A percentile compares a stretch with the other conserved stretches of the same genome.
Conservation (phyloP, 805 yeast genomes). For the Wickerhamomyces subpelliculosus region DNA sequence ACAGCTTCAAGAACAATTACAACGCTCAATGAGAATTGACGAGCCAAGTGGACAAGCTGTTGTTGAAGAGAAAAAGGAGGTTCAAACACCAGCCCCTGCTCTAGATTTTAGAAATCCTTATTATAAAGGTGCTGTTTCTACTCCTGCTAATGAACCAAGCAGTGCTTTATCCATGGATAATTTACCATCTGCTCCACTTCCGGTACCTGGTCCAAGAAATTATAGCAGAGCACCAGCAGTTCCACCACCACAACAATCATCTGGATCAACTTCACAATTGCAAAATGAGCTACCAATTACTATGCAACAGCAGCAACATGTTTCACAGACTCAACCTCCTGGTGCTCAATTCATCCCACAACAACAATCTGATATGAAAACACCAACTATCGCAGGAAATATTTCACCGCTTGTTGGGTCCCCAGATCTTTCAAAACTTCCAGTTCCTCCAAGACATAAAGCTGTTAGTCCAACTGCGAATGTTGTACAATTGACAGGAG, state of each 20-base stretch:
- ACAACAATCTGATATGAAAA: neutral
- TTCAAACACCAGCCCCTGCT: slow-evolving; percentile 1
- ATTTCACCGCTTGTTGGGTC: slow-evolving; percentile 7
- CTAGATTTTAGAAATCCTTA: slow-evolving; percentile 1
- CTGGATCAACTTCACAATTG: neutral
- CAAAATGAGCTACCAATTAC: neutral
- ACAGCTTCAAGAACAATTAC: no score
- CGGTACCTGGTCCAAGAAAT: neutral
- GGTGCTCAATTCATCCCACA: neutral
- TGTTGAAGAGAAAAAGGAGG: neutral
- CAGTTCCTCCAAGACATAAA: slow-evolving; percentile 11
- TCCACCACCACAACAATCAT: neutral
- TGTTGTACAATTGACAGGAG: no score
- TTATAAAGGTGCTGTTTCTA: neutral
- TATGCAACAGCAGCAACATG: slow-evolving; percentile 1
- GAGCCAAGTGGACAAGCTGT: neutral
- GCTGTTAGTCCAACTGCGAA: slow-evolving; percentile 2
- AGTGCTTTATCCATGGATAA: neutral
- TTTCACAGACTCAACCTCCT: neutral
- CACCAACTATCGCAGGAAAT: no score
- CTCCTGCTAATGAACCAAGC: no score
- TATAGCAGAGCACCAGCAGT: neutral
- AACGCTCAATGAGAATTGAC: no score
- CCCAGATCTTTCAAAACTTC: slow-evolving; percentile 16
- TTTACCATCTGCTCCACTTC: neutral